phyloP scores from a whole-genome alignment of 169 alveolate species.

The Condylostoma magnum region DNA sequence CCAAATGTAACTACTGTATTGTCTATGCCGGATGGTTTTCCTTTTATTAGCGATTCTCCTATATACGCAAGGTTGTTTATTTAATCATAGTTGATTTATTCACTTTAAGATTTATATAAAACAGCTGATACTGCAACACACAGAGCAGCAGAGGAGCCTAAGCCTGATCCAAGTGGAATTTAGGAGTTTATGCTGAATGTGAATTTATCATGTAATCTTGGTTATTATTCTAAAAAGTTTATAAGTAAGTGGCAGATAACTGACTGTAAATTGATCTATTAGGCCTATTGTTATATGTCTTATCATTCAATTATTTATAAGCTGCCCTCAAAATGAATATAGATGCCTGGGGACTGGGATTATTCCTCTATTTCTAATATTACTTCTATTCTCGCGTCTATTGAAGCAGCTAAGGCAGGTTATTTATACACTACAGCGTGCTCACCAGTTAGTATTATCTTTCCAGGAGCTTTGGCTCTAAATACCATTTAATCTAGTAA shows the following conservation, averaged over 20 bases:
- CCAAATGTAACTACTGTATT: conserved; percentile 19
- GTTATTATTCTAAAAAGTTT: too few species aligned
- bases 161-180: conserved; percentile 11
- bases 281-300: too few species aligned
- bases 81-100: background rate
- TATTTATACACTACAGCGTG: conserved; percentile 60
- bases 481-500: background rate
- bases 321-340: too few species aligned
- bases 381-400: conserved; percentile 9
- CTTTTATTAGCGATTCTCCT: conserved; percentile 15
- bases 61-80: conserved; percentile 5
- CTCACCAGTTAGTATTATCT: conserved; percentile 57
- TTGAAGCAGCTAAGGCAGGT: conserved; percentile 39
- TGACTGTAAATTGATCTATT: too few species aligned
- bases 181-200: background rate
- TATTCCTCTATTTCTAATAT: background rate
- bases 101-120: background rate
- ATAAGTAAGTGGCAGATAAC: too few species aligned
- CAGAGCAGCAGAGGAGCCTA: conserved; percentile 20
- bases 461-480: conserved; percentile 32
- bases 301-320: too few species aligned
- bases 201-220: too few species aligned
- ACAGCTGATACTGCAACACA: conserved; percentile 17
- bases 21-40: conserved; percentile 28
- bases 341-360: too few species aligned